Percentiles rank a stretch among this genome's conserved stretches.
These are phyloP conservation scores for Abelmoschus esculentus DNA, from an alignment of 345 rosid species.

Conservation along the genomic window DNA sequence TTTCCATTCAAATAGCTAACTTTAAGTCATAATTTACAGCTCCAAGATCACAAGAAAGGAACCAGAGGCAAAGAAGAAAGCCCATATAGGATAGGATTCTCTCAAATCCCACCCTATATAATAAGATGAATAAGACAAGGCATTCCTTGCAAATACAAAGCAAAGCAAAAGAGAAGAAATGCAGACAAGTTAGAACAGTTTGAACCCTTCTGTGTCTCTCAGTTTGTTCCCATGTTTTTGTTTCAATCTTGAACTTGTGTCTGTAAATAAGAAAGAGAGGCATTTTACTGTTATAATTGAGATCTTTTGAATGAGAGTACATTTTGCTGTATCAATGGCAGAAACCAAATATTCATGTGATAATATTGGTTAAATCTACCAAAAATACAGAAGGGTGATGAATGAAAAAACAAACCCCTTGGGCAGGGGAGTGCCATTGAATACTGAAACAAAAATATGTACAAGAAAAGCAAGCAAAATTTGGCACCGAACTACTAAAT, in stretches of 20 bases:
- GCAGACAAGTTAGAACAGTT: not conserved
- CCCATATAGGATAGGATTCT: conserved; percentile 15
- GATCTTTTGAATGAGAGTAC: too few relatives aligned
- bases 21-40: conserved; percentile 20
- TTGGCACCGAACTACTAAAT: conserved; percentile 1
- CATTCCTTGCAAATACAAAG: conserved; percentile 7
- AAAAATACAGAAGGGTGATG: too few relatives aligned
- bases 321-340: too few relatives aligned
- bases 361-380: too few relatives aligned
- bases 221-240: conserved; percentile 14
- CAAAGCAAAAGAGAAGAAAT: conserved; percentile 7
- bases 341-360: too few relatives aligned
- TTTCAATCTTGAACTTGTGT: conserved; percentile 13
- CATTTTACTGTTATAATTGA: too few relatives aligned
- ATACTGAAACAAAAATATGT: conserved; percentile 2
- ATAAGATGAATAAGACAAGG: conserved; percentile 13
- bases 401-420: not conserved
- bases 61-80: conserved; percentile 25
- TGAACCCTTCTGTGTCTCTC: conserved; percentile 13
- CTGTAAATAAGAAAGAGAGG: not conserved
- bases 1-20: conserved; percentile 5
- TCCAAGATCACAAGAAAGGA: conserved; percentile 30
- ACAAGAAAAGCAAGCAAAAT: conserved; percentile 19
- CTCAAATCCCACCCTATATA: not conserved
- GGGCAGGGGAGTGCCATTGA: not conserved